phyloP scores from a whole-genome alignment of 179 eudicot species.

The Sideroxylon spinosum region DNA sequence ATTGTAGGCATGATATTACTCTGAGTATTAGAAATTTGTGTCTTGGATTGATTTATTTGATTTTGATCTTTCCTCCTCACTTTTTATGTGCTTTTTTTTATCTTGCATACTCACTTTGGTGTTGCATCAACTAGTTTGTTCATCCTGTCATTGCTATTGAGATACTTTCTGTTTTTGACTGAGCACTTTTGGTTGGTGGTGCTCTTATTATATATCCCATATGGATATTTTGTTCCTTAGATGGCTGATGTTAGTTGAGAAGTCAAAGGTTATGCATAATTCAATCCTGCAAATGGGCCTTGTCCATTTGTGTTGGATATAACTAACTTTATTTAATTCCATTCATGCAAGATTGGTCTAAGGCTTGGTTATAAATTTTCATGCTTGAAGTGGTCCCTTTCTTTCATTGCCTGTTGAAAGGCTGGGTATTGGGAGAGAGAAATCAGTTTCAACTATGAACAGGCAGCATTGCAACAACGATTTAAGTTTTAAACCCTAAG shows the following conservation, averaged over 20 bases:
- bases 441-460: no score
- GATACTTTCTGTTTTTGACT: neutral
- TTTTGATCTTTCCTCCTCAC: neutral
- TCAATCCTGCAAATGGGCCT: no score
- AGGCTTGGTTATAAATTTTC: neutral
- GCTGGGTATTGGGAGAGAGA: neutral
- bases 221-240: neutral
- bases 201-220: neutral
- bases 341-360: neutral
- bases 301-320: neutral
- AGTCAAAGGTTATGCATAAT: neutral
- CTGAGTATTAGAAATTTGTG: neutral
- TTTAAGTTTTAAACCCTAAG: no score
- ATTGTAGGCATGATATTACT: no score
- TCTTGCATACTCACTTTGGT: neutral
- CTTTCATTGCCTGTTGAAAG: neutral
- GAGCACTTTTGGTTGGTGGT: neutral
- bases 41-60: neutral
- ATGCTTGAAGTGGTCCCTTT: neutral
- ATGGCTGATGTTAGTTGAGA: neutral
- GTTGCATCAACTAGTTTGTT: neutral
- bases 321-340: neutral
- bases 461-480: no score
- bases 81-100: neutral
- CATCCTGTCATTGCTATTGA: neutral